These are phyloP conservation scores for Aureoboletus auriporus DNA, from an alignment of 768 basidiomycete species.

Conservation along the genomic window DNA sequence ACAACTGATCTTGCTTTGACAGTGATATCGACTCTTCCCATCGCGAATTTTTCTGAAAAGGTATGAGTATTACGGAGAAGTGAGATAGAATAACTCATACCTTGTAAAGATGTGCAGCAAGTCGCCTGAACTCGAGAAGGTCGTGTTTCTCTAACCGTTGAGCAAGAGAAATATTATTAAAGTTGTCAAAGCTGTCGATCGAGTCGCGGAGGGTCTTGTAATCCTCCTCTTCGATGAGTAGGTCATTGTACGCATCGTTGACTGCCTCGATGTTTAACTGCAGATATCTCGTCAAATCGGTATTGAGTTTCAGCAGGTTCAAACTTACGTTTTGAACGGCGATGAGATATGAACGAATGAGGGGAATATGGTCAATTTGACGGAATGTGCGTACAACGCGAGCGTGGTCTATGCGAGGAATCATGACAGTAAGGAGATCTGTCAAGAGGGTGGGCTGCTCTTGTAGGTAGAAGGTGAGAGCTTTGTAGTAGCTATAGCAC, in stretches of 20 bases:
- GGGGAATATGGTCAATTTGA: slow-evolving; percentile 91
- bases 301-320: not conserved
- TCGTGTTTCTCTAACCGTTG: slow-evolving; percentile 84
- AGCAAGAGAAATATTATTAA: slow-evolving; percentile 87
- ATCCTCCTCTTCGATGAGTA: slow-evolving; percentile 99
- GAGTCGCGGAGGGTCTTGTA: slow-evolving; percentile 97
- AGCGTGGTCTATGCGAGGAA: slow-evolving; percentile 90
- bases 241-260: slow-evolving; percentile 96
- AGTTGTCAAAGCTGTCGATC: slow-evolving; percentile 98
- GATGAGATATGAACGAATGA: slow-evolving; percentile 94
- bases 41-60: slow-evolving; percentile 76
- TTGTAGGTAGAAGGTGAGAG: slow-evolving; percentile 89
- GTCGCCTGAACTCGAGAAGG: slow-evolving; percentile 89
- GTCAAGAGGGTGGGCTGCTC: slow-evolving; percentile 92
- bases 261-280: slow-evolving; percentile 95
- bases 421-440: slow-evolving; percentile 88
- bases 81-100: slow-evolving; percentile 33
- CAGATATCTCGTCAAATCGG: slow-evolving; percentile 1
- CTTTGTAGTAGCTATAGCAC: slow-evolving; percentile 80
- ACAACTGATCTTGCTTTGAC: slow-evolving; percentile 94
- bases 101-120: slow-evolving; percentile 96
- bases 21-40: slow-evolving; percentile 97
- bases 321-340: slow-evolving; percentile 85
- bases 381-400: slow-evolving; percentile 96
- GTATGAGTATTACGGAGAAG: not conserved